These are phyloP conservation scores for Eragrostis nindensis DNA, from an alignment of 176 grass and related monocot species.

Conservation along the genomic window DNA sequence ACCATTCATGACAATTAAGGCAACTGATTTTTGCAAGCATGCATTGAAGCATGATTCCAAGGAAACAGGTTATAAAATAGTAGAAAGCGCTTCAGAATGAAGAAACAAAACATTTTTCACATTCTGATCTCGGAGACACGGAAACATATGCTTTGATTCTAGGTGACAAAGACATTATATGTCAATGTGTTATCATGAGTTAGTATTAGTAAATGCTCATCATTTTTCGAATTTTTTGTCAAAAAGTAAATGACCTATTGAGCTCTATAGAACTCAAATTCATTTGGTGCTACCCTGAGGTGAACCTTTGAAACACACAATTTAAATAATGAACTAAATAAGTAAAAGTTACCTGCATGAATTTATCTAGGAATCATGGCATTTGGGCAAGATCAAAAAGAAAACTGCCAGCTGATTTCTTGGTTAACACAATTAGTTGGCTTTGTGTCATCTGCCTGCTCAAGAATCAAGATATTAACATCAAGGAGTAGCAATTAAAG, in stretches of 20 bases:
- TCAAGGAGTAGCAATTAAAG: conserved; percentile 1
- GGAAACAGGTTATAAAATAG: neutral
- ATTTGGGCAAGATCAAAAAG: conserved; percentile 25
- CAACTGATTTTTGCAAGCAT: conserved; percentile 1
- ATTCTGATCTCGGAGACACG: neutral
- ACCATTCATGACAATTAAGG: neutral
- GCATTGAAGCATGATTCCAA: conserved; percentile 3
- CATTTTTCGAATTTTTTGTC: conserved; percentile 13
- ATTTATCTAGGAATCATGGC: conserved; percentile 41
- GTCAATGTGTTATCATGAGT: neutral
- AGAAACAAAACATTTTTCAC: neutral
- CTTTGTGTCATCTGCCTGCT: conserved; percentile 43
- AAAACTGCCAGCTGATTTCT: conserved; percentile 35
- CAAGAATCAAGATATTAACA: conserved; percentile 36
- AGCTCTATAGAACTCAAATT: conserved; percentile 18
- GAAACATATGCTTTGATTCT: conserved; percentile 7
- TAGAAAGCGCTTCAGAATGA: conserved; percentile 15
- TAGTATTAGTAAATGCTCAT: conserved; percentile 25
- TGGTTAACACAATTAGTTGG: conserved; percentile 43
- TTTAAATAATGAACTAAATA: conserved; percentile 23
- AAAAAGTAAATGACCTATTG: neutral
- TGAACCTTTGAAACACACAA: neutral
- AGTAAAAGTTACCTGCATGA: conserved; percentile 43
- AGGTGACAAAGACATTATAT: neutral
- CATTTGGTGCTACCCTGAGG: conserved; percentile 8